Percentiles rank a stretch among this genome's conserved stretches.
Evolutionary conservation across 2,329 filamentous ascomycete genomes (phyloP).

Genomic region (Stylonectria norvegica): DNA sequence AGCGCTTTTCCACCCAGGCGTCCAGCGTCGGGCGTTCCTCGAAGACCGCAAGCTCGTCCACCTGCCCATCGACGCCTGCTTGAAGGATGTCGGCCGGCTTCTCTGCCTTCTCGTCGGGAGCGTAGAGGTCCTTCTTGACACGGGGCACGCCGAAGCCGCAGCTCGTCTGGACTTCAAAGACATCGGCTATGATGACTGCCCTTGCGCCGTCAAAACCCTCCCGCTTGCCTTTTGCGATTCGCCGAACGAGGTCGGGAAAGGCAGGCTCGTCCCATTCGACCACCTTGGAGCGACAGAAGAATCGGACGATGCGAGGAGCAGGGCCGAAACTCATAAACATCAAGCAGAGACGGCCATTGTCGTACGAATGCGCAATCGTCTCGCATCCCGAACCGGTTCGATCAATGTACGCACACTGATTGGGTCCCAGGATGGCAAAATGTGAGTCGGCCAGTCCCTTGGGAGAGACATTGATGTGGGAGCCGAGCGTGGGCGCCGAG

Average conservation of each 20-base stretch:
- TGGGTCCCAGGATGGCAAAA: conserved; percentile 57
- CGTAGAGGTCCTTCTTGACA: conserved; percentile 41
- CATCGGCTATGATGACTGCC: conserved; percentile 58
- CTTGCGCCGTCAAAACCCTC: conserved; percentile 47
- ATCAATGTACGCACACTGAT: conserved; percentile 66
- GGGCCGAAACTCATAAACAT: conserved; percentile 68
- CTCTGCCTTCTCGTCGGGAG: conserved; percentile 20
- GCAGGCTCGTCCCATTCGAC: conserved; percentile 56
- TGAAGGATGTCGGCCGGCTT: conserved; percentile 24
- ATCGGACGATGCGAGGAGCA: conserved; percentile 58
- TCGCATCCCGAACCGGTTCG: conserved; percentile 72
- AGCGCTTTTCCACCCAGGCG: conserved; percentile 46
- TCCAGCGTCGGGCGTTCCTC: conserved; percentile 55
- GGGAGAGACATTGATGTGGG: conserved; percentile 73
- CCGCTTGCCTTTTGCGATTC: conserved; percentile 35
- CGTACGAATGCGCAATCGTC: conserved; percentile 71
- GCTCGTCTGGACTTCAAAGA: conserved; percentile 64
- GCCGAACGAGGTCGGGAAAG: conserved; percentile 48
- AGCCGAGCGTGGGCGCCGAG: conserved; percentile 63
- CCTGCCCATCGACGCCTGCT: conserved; percentile 21
- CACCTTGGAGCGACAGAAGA: conserved; percentile 59
- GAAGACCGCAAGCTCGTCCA: conserved; percentile 41
- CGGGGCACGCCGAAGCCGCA: conserved; percentile 64
- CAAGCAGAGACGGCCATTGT: conserved; percentile 71
- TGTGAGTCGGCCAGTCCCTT: conserved; percentile 65